Evolutionary conservation across 495 filamentous ascomycete species (phyloP), one percentile per base, ranked within the genome.

Genomic region (Penicillium steckii): DNA sequence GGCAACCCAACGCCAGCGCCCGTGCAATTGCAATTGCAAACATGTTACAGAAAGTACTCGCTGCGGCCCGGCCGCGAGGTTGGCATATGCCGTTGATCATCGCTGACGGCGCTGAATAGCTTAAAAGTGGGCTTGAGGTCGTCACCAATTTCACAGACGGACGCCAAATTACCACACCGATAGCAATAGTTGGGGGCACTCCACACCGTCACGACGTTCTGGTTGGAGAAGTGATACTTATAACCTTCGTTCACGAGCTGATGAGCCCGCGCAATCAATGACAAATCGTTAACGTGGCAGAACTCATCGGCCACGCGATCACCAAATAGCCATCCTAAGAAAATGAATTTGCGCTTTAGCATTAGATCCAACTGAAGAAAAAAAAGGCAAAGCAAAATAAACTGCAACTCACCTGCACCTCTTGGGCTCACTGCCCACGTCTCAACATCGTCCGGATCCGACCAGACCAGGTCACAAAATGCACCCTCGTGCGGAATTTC

Each of bases 101-200:
- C 95, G 12, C 90, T 88, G 25, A 98, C 93, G 19, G 94, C 94
- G 26, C 84, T 86, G 78, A 98, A 98, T 50, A 98, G 91, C 69
- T 86, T 91, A 76, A 97, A 98, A 48, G 85, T 85, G 6, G 91
- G 91, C 27, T 89, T 81, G 18, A 95, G 77, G 58, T 95, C 87
- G 50, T 89, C 88, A 25, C 84, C 84, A 35, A 98, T 83, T 48
- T 91, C 93, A 86, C 96, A 97, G 61, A 98, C 96, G 12, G 89
- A 95, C 9, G 94, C 94, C 29, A 98, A 85, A 60, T 98, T 98
- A 45, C 94, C 94, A 62, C 94, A 98, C 25, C 94, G 89, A 67
- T 98, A 98, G 73, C 94, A 98, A 80, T 98, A 98, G 70, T 98
- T 98, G 9, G 94, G 94, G 1, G 94, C 94, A 24, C 90, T 95